Conservation (phyloP, 192 early-diverging fungal genomes). For the Gigaspora rosea region DNA sequence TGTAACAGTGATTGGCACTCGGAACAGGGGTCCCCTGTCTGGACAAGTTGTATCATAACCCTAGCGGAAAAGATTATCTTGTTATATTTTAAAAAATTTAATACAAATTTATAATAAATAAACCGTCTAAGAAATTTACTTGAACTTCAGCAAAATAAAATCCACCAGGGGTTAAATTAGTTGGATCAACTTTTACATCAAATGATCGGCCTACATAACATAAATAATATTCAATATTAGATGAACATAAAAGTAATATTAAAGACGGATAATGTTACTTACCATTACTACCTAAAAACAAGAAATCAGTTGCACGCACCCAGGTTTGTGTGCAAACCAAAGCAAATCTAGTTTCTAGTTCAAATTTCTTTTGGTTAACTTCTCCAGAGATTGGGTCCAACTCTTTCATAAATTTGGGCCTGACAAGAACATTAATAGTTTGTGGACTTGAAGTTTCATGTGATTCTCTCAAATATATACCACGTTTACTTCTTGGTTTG, state of each 20-base stretch:
- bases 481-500: constrained; percentile 55
- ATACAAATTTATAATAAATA: not conserved
- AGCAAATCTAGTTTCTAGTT: constrained; percentile 77
- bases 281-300: constrained; percentile 69
- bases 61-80: not conserved
- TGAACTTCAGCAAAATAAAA: constrained; percentile 78
- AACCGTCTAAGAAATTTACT: not conserved
- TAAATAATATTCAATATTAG: constrained; percentile 1
- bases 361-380: constrained; percentile 62
- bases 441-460: constrained; percentile 69
- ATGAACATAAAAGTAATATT: constrained; percentile 17
- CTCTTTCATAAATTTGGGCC: constrained; percentile 66
- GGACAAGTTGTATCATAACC: constrained; percentile 77
- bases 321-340: constrained; percentile 72
- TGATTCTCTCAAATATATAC: constrained; percentile 85
- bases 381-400: constrained; percentile 58
- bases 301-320: constrained; percentile 74
- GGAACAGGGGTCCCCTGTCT: constrained; percentile 80
- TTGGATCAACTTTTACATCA: constrained; percentile 76
- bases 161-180: constrained; percentile 69
- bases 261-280: constrained; percentile 20
- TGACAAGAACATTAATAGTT: constrained; percentile 54
- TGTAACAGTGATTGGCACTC: constrained; percentile 85
- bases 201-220: constrained; percentile 55
- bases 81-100: not conserved